Conservation (phyloP, 768 basidiomycete genomes). For the Amanita subjunquillea region DNA sequence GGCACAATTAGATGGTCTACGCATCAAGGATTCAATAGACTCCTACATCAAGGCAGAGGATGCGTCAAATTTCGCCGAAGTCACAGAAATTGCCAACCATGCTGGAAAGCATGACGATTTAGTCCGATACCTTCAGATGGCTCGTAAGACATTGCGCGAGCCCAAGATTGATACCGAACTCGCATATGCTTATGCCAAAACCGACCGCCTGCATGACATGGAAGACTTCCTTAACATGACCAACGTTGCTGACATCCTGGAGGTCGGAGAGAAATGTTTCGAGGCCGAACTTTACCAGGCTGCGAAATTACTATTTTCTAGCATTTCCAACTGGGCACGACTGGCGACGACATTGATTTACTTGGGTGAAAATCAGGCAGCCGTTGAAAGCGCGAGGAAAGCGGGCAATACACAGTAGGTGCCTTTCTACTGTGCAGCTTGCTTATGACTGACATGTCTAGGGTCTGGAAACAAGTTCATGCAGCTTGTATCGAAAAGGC, state of each 20-base stretch:
- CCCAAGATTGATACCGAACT: conserved; percentile 98
- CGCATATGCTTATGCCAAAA: conserved; percentile 95
- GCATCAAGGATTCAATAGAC: conserved; percentile 97
- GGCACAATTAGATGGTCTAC: conserved; percentile 94
- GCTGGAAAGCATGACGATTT: conserved; percentile 94
- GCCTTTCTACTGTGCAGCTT: background rate
- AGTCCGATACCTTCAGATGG: conserved; percentile 97
- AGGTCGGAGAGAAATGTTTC: conserved; percentile 99
- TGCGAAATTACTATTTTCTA: conserved; percentile 88
- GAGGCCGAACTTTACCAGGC: conserved; percentile 97
- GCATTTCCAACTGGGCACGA: conserved; percentile 98
- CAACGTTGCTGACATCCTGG: conserved; percentile 93
- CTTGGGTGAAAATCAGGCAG: conserved; percentile 94
- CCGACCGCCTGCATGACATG: conserved; percentile 97
- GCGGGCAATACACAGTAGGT: conserved; percentile 95
- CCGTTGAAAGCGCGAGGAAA: conserved; percentile 98
- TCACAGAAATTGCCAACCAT: conserved; percentile 90
- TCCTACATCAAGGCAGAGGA: conserved; percentile 98
- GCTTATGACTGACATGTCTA: conserved; percentile 17
- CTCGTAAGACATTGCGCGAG: conserved; percentile 91
- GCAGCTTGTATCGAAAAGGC: conserved; percentile 96
- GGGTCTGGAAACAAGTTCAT: conserved; percentile 99
- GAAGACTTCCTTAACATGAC: conserved; percentile 99
- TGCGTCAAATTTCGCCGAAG: conserved; percentile 86
- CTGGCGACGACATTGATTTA: conserved; percentile 98